Conservation (phyloP, 148 eudicot species). For the Chenopodium album region DNA sequence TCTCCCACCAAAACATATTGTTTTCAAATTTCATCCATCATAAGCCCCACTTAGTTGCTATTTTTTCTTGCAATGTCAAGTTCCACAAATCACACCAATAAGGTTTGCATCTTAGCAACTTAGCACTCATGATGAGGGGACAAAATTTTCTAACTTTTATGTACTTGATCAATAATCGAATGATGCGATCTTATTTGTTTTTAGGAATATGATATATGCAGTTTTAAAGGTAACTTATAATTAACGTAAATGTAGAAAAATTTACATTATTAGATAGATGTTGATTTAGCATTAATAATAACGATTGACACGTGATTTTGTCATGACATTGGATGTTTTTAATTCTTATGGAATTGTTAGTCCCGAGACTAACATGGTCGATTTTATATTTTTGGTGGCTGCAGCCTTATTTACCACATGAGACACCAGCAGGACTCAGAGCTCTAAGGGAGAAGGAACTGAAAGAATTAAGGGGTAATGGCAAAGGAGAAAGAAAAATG, state of each 20-base stretch:
- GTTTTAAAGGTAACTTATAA: no score
- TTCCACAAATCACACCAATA: not conserved
- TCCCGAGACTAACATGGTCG: not conserved
- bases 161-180: not conserved
- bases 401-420: slow-evolving; percentile 88
- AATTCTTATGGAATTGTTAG: not conserved
- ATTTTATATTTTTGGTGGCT: not conserved
- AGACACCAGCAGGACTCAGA: slow-evolving; percentile 82
- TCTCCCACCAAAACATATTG: not conserved
- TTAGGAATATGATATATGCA: no score
- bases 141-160: not conserved
- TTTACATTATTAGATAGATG: no score
- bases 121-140: not conserved
- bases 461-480: slow-evolving; percentile 76
- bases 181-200: no score
- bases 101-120: not conserved
- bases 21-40: not conserved
- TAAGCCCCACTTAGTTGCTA: not conserved
- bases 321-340: no score
- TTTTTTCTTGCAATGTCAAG: not conserved
- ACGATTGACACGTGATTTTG: no score
- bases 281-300: no score
- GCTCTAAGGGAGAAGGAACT: slow-evolving; percentile 77
- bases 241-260: no score
- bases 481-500: slow-evolving; percentile 63